Base-by-base conservation (phyloP, 1,284 basidiomycete genomes). In the Coniferiporia sulphurascens region DNA sequence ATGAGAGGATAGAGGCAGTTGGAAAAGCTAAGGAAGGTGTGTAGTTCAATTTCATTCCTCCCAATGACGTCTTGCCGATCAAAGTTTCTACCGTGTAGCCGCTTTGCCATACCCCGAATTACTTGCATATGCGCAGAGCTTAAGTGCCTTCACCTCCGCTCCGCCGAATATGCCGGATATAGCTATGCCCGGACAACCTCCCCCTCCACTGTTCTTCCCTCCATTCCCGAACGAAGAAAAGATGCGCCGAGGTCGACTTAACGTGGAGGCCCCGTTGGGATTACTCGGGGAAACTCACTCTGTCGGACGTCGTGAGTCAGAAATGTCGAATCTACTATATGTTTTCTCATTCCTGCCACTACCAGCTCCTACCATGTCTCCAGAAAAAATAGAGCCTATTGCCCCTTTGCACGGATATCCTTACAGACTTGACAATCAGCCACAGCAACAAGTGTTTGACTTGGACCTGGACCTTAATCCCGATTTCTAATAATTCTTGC, bases 171-270 rank as follows among this genome's bases (percentile, higher is more conserved):
- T 90, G 82, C 87, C 88, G 34, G 87, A 91, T 65, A 75, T 82
- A 52, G 74, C 76, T 27, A 67, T 82, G 52, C 86, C 86, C 10
- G 85, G 86, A 9, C 84, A 86, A 67, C 83, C 84, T 13, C 86
- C 87, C 1, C 84, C 86, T 12, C 86, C 86, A 6, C 67, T 89
- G 44, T 91, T 92, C 77, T 89, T 89, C 74, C 90, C 89, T 21
- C 89, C 89, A 9, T 92, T 91, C 70, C 89, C 89, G 1, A 91
- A 90, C 67, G 90, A 91, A 74, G 89, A 90, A 70, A 91, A 89
- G 71, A 91, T 92, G 89, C 83, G 89, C 46, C 78, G 83, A 41
- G 89, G 89, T 0, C 80, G 80, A 60, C 81, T 92, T 71, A 89
- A 88, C 67, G 82, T 83, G 22, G 87, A 91, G 69, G 86, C 84